phyloP scores from a whole-genome alignment of 306 rosid genomes.

The apple (Malus domestica) region ASM211411v1 NC_041798.1:26813501-26814000 shows the following conservation, averaged over 20 bases:
- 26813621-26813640: slow-evolving; percentile 5
- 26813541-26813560: background rate
- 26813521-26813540: background rate
- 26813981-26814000: slow-evolving; percentile 27
- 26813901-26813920: background rate
- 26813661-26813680: slow-evolving; percentile 81
- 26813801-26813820: slow-evolving; percentile 29
- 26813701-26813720: slow-evolving; percentile 82
- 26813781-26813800: slow-evolving; percentile 12
- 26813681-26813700: slow-evolving; percentile 65
- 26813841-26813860: slow-evolving; percentile 20
- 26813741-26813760: slow-evolving; percentile 68
- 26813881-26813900: slow-evolving; percentile 14
- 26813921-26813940: slow-evolving; percentile 19
- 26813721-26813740: slow-evolving; percentile 78
- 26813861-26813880: slow-evolving; percentile 20
- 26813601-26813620: background rate
- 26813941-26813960: slow-evolving; percentile 28
- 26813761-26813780: slow-evolving; percentile 34
- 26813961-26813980: slow-evolving; percentile 27
- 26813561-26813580: background rate
- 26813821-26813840: background rate
- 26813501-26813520: too few species aligned
- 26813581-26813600: background rate
- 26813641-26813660: slow-evolving; percentile 55